Evolutionary conservation across 164 flowering plant genomes (phyloP), one percentile per base, ranked within the genome.

Genomic region (Echeveria elegans): DNA sequence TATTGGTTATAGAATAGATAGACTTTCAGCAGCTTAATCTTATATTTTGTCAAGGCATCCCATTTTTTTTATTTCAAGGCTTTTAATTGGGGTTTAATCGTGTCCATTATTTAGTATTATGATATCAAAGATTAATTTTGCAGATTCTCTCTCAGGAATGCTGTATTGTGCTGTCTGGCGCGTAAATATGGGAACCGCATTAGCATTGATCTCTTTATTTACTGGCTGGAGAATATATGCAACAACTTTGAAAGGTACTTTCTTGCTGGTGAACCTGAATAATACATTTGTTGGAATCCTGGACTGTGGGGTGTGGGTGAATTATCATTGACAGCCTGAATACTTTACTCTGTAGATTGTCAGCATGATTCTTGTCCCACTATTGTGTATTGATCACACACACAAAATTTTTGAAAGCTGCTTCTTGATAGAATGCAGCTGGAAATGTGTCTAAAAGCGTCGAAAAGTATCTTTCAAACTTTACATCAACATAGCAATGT

Each of bases 201-300:
- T 7, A 68, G 73, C 43, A 77, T 75, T 72, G 83, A 79, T 76
- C 79, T 88, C 59, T 67, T 86, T 21, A 40, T 69, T 31, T 82
- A 77, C 76, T 91, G 96, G 92, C 90, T 94, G 78, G 83, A 85
- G 69, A 89, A 87, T 73, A 79, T 94, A 65, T 82, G 77, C 69
- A 69, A 80, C 67, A 86, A 78, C 74, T 84, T 94, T 78, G 89
- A 86, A 70, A 88, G 97, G 99, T 93, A 84, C 58, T 87, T 63
- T 38, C 56, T 56, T 19, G 12, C 64, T 5, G 53, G 38, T 16
- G 47, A 52, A 24, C 28, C 29, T 3, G 53, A 47, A 18, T 16
- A 47, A 16, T 1, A 14, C 4, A 14, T 43, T 43, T 10, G 48
- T 43, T 43, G 4, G 2, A 5, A 16, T 43, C 8, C 8, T 3